Evolutionary conservation across 495 filamentous ascomycete species (phyloP), one percentile per base, ranked within the genome.

Genomic region (Rostrohypoxylon terebratum): DNA sequence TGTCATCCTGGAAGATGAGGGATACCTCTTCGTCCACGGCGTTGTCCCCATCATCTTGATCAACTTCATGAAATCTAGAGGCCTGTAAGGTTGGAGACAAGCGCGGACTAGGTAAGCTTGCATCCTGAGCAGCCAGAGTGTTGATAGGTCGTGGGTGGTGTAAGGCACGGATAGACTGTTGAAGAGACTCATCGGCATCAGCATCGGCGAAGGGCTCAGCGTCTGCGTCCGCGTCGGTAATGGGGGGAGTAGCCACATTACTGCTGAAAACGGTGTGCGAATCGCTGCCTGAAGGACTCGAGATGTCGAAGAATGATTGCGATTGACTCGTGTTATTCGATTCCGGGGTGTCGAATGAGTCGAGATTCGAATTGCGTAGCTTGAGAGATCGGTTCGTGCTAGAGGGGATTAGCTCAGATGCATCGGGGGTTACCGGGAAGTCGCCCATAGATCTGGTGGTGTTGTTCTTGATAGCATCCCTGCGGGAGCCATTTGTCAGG

Each of bases 31-130:
- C 83, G 4, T 80, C 78, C 11, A 62, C 69, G 10, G 71, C 79
- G 33, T 79, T 80, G 13, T 77, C 81, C 8, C 77, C 81, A 18
- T 82, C 83, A n/a, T 84, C 79, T 21, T 72, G 77, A 18, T 77
- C 75, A 16, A 70, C 72, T 1, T 71, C 71, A 25, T 79, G 80
- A 5, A 89, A 81, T 73, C 91, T 91, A 67, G 93, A 89, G 33
- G 93, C 92, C 23, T 94, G 90, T 21, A 92, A 90, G 38, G 97
- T 95, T 1, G 96, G 96, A 18, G 96, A 98, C 51, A 98, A 83
- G 69, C 96, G 94, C 40, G 96, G 96, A 76, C 96, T 98, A 34
- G 96, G 96, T 55, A 99, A 84, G 77, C 93, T 98, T 69, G 92
- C 92, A 80, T 97, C 94, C 77, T 96, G 92, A 25, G 89, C 88